Evolutionary conservation across 2,329 filamentous ascomycete species (phyloP).

Genomic region (Hortaea werneckii): DNA sequence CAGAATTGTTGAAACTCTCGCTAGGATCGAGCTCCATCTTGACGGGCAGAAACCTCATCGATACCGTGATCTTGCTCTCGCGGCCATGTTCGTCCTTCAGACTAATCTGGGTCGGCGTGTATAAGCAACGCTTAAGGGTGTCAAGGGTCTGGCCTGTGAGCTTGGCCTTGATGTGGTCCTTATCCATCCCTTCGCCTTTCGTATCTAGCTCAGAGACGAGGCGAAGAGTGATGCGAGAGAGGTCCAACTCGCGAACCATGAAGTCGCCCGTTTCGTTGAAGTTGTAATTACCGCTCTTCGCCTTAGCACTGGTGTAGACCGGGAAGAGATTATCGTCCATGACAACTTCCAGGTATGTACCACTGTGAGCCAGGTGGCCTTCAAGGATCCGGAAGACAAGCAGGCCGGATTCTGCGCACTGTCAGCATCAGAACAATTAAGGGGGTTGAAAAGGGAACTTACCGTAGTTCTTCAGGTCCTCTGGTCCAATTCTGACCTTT

Average conservation of each 20-base stretch:
- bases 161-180: constrained; percentile 69
- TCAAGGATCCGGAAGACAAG: constrained; percentile 92
- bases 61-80: constrained; percentile 73
- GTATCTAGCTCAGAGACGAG: constrained; percentile 71
- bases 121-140: constrained; percentile 70
- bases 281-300: constrained; percentile 56
- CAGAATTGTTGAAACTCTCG: constrained; percentile 99
- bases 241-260: constrained; percentile 93
- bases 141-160: constrained; percentile 76
- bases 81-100: constrained; percentile 70
- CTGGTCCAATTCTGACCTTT: constrained; percentile 66
- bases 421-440: too few species aligned
- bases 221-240: constrained; percentile 83
- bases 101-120: constrained; percentile 76
- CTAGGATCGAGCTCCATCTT: constrained; percentile 88
- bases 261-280: constrained; percentile 92
- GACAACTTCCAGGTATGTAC: constrained; percentile 73
- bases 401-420: constrained; percentile 64
- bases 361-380: constrained; percentile 65
- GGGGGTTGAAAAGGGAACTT: constrained; percentile 25
- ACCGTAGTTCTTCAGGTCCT: constrained; percentile 74
- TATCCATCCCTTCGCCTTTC: constrained; percentile 55
- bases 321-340: constrained; percentile 95
- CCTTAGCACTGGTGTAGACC: constrained; percentile 71
- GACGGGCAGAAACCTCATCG: constrained; percentile 87